phyloP scores from a whole-genome alignment of 1,284 basidiomycete species.

The Violaceomyces palustris region DNA sequence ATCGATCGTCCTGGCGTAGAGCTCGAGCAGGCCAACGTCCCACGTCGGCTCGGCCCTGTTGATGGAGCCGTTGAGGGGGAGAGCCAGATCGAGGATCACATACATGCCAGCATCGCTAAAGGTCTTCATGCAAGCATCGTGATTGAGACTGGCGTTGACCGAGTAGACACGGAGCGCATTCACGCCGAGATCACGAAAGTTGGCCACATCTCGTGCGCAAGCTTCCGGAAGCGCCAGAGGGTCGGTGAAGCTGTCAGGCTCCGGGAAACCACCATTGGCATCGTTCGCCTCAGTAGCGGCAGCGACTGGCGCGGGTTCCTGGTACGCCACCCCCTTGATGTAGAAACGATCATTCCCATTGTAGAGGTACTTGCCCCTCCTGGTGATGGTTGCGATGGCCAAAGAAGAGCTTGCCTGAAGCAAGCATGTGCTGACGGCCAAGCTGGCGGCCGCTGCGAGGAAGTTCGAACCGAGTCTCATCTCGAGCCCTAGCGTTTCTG shows the following conservation, averaged over 20 bases:
- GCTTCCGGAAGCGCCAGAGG: slow-evolving; percentile 66
- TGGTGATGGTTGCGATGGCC: slow-evolving; percentile 34
- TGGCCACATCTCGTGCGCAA: slow-evolving; percentile 74
- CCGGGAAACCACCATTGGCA: slow-evolving; percentile 60
- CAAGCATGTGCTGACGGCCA: neutral
- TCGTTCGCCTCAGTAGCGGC: slow-evolving; percentile 58
- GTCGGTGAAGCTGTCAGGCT: slow-evolving; percentile 65
- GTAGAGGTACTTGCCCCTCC: slow-evolving; percentile 74
- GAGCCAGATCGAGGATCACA: slow-evolving; percentile 79
- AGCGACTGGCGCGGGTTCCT: slow-evolving; percentile 67
- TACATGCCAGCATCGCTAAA: slow-evolving; percentile 78
- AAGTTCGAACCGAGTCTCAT: too few species aligned
- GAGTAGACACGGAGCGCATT: slow-evolving; percentile 64
- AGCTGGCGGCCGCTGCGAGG: too few species aligned
- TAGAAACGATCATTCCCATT: slow-evolving; percentile 68
- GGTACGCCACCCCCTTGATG: slow-evolving; percentile 86
- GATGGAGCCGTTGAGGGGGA: slow-evolving; percentile 81
- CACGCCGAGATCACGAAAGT: slow-evolving; percentile 59
- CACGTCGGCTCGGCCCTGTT: slow-evolving; percentile 70
- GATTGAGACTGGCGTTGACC: slow-evolving; percentile 73
- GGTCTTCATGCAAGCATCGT: slow-evolving; percentile 76
- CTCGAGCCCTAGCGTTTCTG: too few species aligned
- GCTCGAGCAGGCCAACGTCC: slow-evolving; percentile 74
- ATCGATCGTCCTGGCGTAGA: slow-evolving; percentile 73
- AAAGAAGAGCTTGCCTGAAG: slow-evolving; percentile 3